A percentile compares a stretch with the other conserved stretches of the same genome.
phyloP scores from a whole-genome alignment of 2,329 filamentous ascomycete genomes.

The Fusarium albosuccineum region DNA sequence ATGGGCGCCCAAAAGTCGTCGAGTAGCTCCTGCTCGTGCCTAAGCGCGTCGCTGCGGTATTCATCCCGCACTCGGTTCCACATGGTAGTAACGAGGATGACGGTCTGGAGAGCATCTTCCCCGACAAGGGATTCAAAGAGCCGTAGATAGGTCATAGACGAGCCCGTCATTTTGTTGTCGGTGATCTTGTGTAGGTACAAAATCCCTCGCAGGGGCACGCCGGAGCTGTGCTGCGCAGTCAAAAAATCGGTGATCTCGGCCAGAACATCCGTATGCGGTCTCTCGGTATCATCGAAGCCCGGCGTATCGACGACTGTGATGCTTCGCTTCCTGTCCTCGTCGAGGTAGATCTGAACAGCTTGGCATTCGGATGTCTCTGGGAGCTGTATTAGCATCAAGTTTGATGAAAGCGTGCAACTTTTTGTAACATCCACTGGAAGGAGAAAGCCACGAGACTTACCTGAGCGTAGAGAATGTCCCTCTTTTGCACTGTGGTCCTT shows the following conservation, averaged over 20 bases:
- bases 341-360: not conserved
- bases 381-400: too few species aligned
- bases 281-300: not conserved
- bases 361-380: not conserved
- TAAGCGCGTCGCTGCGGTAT: not conserved
- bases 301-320: constrained; percentile 1
- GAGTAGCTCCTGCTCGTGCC: constrained; percentile 15
- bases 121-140: not conserved
- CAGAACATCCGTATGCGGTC: not conserved
- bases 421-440: too few species aligned
- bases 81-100: not conserved
- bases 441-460: constrained; percentile 1
- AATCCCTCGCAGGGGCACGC: not conserved
- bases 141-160: not conserved
- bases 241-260: constrained; percentile 1
- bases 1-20: constrained; percentile 19
- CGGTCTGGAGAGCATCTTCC: not conserved
- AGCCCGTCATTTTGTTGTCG: not conserved
- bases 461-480: constrained; percentile 15
- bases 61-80: not conserved
- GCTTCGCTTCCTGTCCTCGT: not conserved
- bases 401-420: too few species aligned
- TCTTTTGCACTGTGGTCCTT: constrained; percentile 12
- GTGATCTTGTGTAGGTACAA: not conserved
- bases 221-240: not conserved